Base-by-base conservation (phyloP, 2,329 filamentous ascomycete genomes). In the Ampelomyces quisqualis region DNA sequence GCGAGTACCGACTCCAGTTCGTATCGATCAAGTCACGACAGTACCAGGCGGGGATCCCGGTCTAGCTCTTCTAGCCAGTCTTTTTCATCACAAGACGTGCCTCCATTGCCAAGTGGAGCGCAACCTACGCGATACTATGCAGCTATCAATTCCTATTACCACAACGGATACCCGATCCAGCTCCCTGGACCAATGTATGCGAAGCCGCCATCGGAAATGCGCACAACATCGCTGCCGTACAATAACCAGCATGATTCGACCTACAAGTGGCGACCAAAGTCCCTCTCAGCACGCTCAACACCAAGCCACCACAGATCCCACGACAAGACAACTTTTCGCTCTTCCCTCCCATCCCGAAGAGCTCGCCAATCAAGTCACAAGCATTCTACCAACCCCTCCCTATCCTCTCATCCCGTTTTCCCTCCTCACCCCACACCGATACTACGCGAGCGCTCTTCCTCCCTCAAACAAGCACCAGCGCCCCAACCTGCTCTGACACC, bases 41-140 rank as follows among this genome's bases (percentile, higher is more conserved):
- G 34, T 33, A 40, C 37, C 1, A n/a, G 53, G 5, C 29, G 43
- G n/a, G 42, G 46, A 27, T 40, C 51, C 7, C 31, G 43, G 6
- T 55, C 51, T 13, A 43, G 39, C 22, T 48, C 42, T 17, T 55
- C 50, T 2, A 49, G 33, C 14, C 46, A 43, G 18, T 45, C 44
- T 3, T 52, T 45, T 27, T 31, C 36, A 7, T 31, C 28, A 0
- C 49, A 47, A 7, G 38, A 30, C 11, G 15, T 34, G 7, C 45
- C 48, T 20, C 46, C 42, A 2, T n/a, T 47, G n/a, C 42, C 48
- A 5, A 28, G 34, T 0, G 27, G 7, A 11, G 19, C 15, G 2
- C 34, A 35, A 3, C 31, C 31, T 10, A 30, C 13, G 7, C 30
- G 27, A 5, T 42, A 50, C 34, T 33, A 47, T 19, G 19, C 22